Evolutionary conservation across 2,329 filamentous ascomycete species (phyloP).

Genomic region (Raffaelea albimanens): DNA sequence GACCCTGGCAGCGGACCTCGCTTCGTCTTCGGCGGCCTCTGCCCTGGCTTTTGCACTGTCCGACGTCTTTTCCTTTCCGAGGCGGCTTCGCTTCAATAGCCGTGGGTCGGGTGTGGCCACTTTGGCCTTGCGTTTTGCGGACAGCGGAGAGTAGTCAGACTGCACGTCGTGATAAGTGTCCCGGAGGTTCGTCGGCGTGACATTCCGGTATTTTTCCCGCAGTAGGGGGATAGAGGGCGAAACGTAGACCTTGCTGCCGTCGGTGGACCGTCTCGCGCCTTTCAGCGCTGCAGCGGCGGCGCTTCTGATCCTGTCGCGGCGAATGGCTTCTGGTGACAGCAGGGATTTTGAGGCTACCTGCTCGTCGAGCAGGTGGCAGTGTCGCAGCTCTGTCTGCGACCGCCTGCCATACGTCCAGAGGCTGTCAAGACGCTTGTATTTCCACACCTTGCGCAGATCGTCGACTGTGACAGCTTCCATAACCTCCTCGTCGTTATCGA

Average conservation of each 20-base stretch:
- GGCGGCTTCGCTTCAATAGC: constrained; percentile 7
- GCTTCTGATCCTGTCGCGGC: constrained; percentile 4
- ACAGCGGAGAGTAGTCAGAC: background rate
- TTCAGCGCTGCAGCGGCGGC: constrained; percentile 10
- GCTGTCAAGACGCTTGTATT: background rate
- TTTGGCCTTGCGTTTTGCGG: constrained; percentile 10
- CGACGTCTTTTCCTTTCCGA: background rate
- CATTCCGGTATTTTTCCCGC: constrained; percentile 6
- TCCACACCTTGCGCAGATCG: constrained; percentile 7
- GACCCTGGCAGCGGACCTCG: constrained; percentile 1
- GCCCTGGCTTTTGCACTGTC: background rate
- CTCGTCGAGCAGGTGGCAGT: constrained; percentile 7
- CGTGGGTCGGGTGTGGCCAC: background rate
- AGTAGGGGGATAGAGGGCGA: constrained; percentile 8
- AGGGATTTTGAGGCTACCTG: background rate
- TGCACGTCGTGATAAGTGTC: no score
- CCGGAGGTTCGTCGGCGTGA: no score
- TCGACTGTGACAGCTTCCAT: constrained; percentile 9
- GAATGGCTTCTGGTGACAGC: constrained; percentile 1
- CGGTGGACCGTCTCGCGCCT: constrained; percentile 1
- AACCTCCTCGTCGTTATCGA: constrained; percentile 13
- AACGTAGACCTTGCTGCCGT: constrained; percentile 4
- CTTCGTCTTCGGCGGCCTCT: background rate
- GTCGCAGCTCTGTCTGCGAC: background rate
- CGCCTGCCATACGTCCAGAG: no score